Base-by-base conservation (phyloP, 768 basidiomycete species). In the Tylopilus intermedius region DNA sequence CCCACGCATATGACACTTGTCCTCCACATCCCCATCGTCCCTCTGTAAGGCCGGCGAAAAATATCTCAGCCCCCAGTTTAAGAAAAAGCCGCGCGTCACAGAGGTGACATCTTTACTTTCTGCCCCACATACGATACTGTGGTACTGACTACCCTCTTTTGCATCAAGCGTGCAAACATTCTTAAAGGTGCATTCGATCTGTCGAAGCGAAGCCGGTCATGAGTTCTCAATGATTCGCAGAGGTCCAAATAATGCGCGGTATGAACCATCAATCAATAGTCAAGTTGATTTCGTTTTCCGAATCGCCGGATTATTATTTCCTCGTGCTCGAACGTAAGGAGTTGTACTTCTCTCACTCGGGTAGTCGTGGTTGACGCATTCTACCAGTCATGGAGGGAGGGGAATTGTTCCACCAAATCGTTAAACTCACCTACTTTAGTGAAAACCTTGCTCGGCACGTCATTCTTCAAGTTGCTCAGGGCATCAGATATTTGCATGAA, bases 181-280 rank as follows among this genome's bases (percentile, higher is more conserved):
- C 81, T 98, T 62, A 99, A 99, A 81, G 90, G 90, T 83, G 51
- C 45, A 30, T 45, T 49, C 24, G 37, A 22, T 30, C 7, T 21
- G 24, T 13, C 9, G 4, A n/a, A 45, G 4, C 26, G 9, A 18
- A 30, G 30, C 30, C 7, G 22, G 41, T 53, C 2, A 37, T 18
- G 35, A 48, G 55, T 50, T 13, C 46, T 51, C 13, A 58, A 37
- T 33, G 9, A 33, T 50, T 45, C 53, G 6, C 67, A 92, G 96
- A 99, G 84, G 96, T 99, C 11, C 94, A 96, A 72, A 98, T 99
- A 65, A 99, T 99, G 95, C 89, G 94, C 33, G 90, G 91, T 14
- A 89, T 83, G 48, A 84, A 88, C 57, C 94, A 98, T 64, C 86
- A 92, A n/a, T 80, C 86, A 26, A 86, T 99, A 63, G 87, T 98